Conservation (phyloP, 106 monocot species). For the Gastrodia elata region DNA sequence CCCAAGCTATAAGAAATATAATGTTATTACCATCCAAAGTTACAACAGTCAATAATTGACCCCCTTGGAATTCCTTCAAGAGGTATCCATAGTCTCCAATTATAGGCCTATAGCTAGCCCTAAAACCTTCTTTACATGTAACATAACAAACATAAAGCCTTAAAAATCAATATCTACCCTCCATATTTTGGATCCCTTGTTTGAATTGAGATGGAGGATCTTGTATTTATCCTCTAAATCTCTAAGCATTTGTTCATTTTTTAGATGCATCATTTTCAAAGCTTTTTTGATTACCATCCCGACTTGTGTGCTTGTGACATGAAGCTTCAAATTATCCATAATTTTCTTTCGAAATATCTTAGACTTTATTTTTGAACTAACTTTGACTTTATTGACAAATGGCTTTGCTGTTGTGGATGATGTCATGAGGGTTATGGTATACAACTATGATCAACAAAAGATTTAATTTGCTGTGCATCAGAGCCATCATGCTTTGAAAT, state of each 20-base stretch:
- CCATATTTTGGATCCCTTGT: neutral
- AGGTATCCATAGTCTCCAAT: neutral
- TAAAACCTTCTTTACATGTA: neutral
- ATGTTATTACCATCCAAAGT: neutral
- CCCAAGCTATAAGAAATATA: neutral
- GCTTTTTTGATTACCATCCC: neutral
- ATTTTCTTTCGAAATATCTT: neutral
- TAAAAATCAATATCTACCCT: neutral
- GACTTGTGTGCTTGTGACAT: neutral
- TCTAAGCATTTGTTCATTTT: neutral
- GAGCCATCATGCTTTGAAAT: neutral
- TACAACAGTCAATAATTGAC: neutral
- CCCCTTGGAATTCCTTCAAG: neutral
- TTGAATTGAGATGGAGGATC: neutral
- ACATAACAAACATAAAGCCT: neutral
- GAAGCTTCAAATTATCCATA: neutral
- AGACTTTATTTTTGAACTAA: neutral
- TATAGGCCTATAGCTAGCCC: neutral
- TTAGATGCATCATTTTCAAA: neutral
- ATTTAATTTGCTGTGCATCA: neutral
- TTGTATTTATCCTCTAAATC: neutral
- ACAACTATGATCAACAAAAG: neutral
- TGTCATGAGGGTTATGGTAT: neutral
- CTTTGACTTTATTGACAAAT: neutral
- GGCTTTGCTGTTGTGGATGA: neutral